Evolutionary conservation across 2,329 filamentous ascomycete species (phyloP).

Genomic region (Raffaelea deltoideospora): DNA sequence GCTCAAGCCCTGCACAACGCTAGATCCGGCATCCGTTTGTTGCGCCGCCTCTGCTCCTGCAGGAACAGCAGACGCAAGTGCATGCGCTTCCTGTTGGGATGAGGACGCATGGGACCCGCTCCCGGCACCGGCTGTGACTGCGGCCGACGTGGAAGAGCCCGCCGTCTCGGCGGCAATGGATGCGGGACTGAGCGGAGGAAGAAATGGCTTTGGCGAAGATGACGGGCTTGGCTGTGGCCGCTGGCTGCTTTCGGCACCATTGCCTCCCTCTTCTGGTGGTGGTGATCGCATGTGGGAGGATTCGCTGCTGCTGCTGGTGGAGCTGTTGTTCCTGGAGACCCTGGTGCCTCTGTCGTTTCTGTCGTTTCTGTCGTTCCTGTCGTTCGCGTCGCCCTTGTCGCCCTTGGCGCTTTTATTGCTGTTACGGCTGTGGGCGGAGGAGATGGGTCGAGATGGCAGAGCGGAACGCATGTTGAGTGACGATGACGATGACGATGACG

Average conservation of each 20-base stretch:
- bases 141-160: background rate
- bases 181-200: constrained; percentile 8
- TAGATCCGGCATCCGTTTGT: constrained; percentile 6
- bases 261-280: constrained; percentile 10
- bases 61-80: background rate
- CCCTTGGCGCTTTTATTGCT: too few relatives aligned
- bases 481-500: too few relatives aligned
- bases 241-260: constrained; percentile 3
- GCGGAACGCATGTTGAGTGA: constrained; percentile 12
- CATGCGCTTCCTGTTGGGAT: constrained; percentile 7
- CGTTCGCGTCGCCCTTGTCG: too few relatives aligned
- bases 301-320: too few relatives aligned
- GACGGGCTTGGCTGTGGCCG: constrained; percentile 3
- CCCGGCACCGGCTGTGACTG: too few relatives aligned
- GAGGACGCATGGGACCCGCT: too few relatives aligned
- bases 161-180: constrained; percentile 6
- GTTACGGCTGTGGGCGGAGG: too few relatives aligned
- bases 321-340: too few relatives aligned
- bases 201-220: constrained; percentile 2
- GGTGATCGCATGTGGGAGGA: constrained; percentile 11
- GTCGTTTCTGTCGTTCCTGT: too few relatives aligned
- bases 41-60: background rate
- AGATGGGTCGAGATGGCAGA: constrained; percentile 12
- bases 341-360: constrained; percentile 1
- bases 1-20: constrained; percentile 21